Conservation (phyloP, 2,329 filamentous ascomycete species). For the Coniochaeta sp. region DNA sequence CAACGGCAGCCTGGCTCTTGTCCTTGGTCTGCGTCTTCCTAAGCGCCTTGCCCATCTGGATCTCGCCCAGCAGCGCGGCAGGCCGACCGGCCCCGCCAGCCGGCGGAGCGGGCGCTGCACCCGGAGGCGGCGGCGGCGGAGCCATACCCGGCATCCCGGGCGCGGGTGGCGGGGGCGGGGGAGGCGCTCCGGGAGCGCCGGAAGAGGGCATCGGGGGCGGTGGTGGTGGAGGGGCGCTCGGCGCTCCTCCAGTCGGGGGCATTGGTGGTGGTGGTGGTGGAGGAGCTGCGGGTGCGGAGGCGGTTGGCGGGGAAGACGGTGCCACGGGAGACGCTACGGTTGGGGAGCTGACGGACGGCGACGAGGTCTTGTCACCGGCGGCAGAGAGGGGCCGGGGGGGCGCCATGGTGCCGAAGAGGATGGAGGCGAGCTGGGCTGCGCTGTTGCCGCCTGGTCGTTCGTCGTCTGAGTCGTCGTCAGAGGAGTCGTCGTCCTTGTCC, state of each 20-base stretch:
- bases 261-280: slow-evolving; percentile 20
- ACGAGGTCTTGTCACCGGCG: slow-evolving; percentile 58
- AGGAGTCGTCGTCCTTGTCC: slow-evolving; percentile 48
- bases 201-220: slow-evolving; percentile 29
- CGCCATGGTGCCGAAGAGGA: slow-evolving; percentile 94
- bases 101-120: slow-evolving; percentile 26
- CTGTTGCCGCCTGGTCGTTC: slow-evolving; percentile 72
- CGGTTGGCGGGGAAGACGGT: slow-evolving; percentile 25
- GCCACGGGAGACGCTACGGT: slow-evolving; percentile 32
- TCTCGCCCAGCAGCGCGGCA: slow-evolving; percentile 68
- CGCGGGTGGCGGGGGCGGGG: slow-evolving; percentile 26
- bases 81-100: slow-evolving; percentile 38
- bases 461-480: slow-evolving; percentile 67
- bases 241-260: slow-evolving; percentile 12
- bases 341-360: slow-evolving; percentile 25
- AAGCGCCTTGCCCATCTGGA: slow-evolving; percentile 69
- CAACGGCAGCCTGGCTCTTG: slow-evolving; percentile 62
- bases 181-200: slow-evolving; percentile 21
- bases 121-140: slow-evolving; percentile 32
- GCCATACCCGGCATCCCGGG: slow-evolving; percentile 34
- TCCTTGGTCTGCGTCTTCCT: slow-evolving; percentile 90
- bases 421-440: slow-evolving; percentile 87
- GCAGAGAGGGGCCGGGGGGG: slow-evolving; percentile 83
- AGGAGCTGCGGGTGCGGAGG: slow-evolving; percentile 18
- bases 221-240: slow-evolving; percentile 24